Conservation (phyloP, 257 asterid species). For the Solanum chiquidenum region DNA sequence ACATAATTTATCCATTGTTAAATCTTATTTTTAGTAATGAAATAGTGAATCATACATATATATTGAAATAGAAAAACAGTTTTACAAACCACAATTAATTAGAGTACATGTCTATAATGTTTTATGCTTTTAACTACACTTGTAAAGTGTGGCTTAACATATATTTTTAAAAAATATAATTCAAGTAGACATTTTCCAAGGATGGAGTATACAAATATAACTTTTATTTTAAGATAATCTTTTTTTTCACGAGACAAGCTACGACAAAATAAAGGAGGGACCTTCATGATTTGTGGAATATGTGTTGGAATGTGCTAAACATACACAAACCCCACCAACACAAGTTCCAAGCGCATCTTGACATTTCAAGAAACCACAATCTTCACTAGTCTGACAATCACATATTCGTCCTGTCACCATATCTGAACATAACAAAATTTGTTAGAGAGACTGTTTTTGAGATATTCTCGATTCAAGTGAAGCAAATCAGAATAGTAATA, state of each 20-base stretch:
- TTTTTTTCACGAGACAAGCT: too few relatives aligned
- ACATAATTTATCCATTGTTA: background rate
- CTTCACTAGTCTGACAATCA: background rate
- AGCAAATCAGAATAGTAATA: background rate
- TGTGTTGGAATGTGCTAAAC: background rate
- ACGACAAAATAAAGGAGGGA: background rate
- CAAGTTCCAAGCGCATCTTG: background rate
- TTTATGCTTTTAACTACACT: background rate
- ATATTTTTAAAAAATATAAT: too few relatives aligned
- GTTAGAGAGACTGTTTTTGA: background rate
- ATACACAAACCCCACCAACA: background rate
- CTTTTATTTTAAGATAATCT: too few relatives aligned
- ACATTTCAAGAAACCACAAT: background rate
- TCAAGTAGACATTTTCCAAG: background rate
- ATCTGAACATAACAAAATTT: background rate
- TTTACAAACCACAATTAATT: background rate
- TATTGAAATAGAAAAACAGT: too few relatives aligned
- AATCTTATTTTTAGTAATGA: background rate
- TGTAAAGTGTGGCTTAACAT: background rate
- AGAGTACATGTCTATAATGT: background rate
- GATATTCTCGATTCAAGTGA: background rate
- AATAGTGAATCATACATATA: background rate
- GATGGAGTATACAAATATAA: too few relatives aligned
- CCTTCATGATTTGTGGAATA: background rate
- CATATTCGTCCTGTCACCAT: background rate